These are phyloP conservation scores for Mortierella claussenii DNA, from an alignment of 192 early-diverging fungal species.

Conservation along the genomic window DNA sequence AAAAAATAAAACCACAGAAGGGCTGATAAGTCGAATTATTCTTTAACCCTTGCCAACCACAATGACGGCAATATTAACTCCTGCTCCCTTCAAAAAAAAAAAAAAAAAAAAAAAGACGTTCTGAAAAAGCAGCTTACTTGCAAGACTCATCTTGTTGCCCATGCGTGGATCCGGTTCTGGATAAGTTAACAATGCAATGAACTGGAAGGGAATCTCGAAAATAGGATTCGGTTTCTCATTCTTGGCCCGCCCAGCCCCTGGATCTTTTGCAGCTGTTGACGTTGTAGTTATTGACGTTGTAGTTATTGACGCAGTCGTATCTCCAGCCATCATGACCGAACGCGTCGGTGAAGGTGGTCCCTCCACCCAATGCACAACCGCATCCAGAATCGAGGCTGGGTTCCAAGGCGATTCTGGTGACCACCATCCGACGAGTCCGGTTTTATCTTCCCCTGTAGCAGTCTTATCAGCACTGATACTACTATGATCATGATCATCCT, in stretches of 20 bases:
- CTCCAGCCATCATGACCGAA: too few species aligned
- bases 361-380: conserved; percentile 48
- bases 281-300: too few species aligned
- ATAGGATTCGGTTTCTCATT: conserved; percentile 47
- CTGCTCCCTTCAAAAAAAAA: background rate
- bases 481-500: background rate
- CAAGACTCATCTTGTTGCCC: conserved; percentile 44
- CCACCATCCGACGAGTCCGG: conserved; percentile 19
- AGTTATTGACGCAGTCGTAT: too few species aligned
- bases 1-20: too few species aligned
- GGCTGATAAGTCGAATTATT: too few species aligned
- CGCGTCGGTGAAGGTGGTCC: too few species aligned
- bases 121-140: conserved; percentile 26
- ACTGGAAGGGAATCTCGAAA: conserved; percentile 59
- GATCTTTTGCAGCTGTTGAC: too few species aligned
- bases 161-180: conserved; percentile 54
- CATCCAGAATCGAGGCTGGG: conserved; percentile 17
- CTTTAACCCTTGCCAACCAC: too few species aligned
- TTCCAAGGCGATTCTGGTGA: too few species aligned
- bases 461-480: background rate
- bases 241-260: background rate
- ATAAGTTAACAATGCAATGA: conserved; percentile 61
- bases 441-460: background rate
- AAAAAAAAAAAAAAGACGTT: background rate
- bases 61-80: background rate